Base-by-base conservation (phyloP, 805 yeast genomes). In the Wickerhamiella qilinensis region DNA sequence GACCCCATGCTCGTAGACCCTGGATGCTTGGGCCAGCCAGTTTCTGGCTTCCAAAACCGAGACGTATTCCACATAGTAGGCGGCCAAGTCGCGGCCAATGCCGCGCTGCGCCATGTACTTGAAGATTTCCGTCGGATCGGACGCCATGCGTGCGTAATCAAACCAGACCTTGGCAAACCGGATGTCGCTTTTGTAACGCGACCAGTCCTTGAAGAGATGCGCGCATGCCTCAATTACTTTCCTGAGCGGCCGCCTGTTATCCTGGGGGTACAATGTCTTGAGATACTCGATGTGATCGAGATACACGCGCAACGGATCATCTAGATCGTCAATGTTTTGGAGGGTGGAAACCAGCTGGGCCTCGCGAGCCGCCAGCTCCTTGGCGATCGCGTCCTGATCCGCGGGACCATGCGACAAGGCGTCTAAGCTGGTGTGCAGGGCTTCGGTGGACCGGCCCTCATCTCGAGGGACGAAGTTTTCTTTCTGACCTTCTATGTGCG, bases 131-230 rank as follows among this genome's bases (percentile, higher is more conserved):
- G 72, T 61, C 0, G 86, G 85, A 14, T 77, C 68, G 43, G 77
- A 82, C 1, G 79, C 68, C 50, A 68, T 75, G 19, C 67, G 69
- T 7, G 80, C 72, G 54, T 83, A 85, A 46, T 73, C 75, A 30
- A 86, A 56, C 96, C 98, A 88, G 2, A 85, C 67, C 44, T 67
- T 69, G 36, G 88, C 56, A 51, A 80, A 85, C 35, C 96, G 59
- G 1, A 88, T 74, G 53, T 88, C 96, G 53, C 86, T 78, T 42
- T 74, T 76, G 54, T 85, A 88, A 43, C 72, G 73, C 1, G 58
- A 58, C 24, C 67, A 69, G 46, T 78, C 81, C 48, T 75, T 64
- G 52, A 83, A 81, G 43, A 65, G 65, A 30, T 73, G 68, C 0
- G 93, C 76, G 47, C 91, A 78, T 35, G 77, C 60, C 51, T 83